Evolutionary conservation across 2,329 filamentous ascomycete species (phyloP), one percentile per base, ranked within the genome.

Genomic region (Chaetomium olivaceum): DNA sequence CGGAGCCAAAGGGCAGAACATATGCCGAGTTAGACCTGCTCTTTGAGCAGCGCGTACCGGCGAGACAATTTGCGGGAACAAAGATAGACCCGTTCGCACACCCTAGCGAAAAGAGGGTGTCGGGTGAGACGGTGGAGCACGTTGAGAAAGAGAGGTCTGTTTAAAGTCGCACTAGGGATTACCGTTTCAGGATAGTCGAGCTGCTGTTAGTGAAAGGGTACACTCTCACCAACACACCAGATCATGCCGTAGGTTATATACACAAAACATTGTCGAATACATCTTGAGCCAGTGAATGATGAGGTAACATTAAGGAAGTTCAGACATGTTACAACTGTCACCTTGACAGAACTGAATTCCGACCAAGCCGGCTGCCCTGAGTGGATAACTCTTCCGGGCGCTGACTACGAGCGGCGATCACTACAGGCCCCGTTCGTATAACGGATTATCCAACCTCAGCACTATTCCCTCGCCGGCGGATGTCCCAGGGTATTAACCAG

Each of bases 1-100:
- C 80, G 6, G 76, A 77, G 65, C 71, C 73, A 1, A 75, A 73
- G 66, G 75, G 69, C 6, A 67, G 73, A 16, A 75, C 70, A 0
- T 73, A 72, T 61, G 69, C 70, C 4, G 74, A 77, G 67, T 56
- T 77, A 36, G 74, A 76, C 58, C 58, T 76, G 11, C 63, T 77
- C 0, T 77, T 77, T 60, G 69, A 73, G 64, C 68, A 70, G 54
- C 59, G 50, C 39, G 63, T 71, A 2, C 29, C 67, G 8, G 69
- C 69, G 16, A 67, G 67, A 36, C 63, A 65, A 56, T 70, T 70
- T 27, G 57, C 65, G 2, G 51, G 33, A 31, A 61, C 65, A 4
- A 64, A 46, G 16, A 58, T 67, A 39, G 60, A 67, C 9, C 65
- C 60, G 1, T 68, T 68, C 36, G 65, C 57, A 1, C 57, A 57